Base-by-base conservation (phyloP, 805 yeast species). In the Saccharomycopsis amapae region DNA sequence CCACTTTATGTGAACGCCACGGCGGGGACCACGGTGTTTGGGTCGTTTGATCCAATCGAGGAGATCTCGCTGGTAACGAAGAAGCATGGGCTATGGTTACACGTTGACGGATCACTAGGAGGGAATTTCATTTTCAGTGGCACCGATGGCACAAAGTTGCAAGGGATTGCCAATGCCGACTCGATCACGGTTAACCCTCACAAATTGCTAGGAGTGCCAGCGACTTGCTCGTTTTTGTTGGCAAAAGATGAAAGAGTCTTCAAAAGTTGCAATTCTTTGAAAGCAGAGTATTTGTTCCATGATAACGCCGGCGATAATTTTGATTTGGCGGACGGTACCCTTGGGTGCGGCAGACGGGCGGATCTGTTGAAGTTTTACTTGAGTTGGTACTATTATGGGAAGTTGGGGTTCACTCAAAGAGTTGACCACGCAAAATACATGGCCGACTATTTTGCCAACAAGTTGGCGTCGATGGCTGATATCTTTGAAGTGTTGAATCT, bases 101-200 rank as follows among this genome's bases (percentile, higher is more conserved):
- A 85, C 60, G 75, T 85, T 34, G 95, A 85, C 62, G 95, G 93
- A 1, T 83, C 93, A 5, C 85, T 94, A 95, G 95, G 95, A 28
- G 95, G 90, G 6, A 86, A 86, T 55, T 79, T 82, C 7, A 70
- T 84, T 0, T 86, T 85, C 64, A 78, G 86, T 35, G n/a, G n/a
- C n/a, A n/a, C n/a, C n/a, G 54, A 60, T 0, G 64, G 53, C 9
- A 75, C 77, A 45, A 61, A 57, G 35, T 61, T 85, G 50, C 58
- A 62, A 15, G 95, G 95, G 1, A 60, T 74, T 26, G 73, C 81
- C 35, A 58, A 70, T 18, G 95, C 93, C 1, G 76, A 85, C 61
- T 81, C 89, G 9, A 69, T 85, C 46, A 85, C 95, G 1, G 73
- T 78, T 19, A 86, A 85, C 57, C 95, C 95, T 3, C 95, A 85